A percentile compares a stretch with the other conserved stretches of the same genome.
Evolutionary conservation across 345 rosid genomes (phyloP).

Genomic region (Gossypium ekmanianum): DNA sequence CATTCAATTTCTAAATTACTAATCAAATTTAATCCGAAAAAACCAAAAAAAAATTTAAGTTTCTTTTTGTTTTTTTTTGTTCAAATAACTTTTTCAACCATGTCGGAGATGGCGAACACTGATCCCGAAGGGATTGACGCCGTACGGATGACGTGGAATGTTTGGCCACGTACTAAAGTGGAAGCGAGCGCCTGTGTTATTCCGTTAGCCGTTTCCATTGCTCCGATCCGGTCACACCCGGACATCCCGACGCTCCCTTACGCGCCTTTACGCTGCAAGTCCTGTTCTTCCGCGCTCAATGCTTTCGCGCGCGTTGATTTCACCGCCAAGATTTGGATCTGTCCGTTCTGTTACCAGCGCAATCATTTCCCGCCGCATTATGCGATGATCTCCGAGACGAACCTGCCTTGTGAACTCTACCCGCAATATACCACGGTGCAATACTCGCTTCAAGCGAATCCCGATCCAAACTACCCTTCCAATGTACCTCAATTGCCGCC

Average conservation of each 20-base stretch:
- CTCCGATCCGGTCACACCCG: constrained; percentile 77
- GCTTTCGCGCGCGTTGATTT: constrained; percentile 77
- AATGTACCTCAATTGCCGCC: constrained; percentile 37
- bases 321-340: constrained; percentile 92
- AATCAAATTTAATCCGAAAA: not conserved
- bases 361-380: constrained; percentile 79
- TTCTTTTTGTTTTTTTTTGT: not conserved
- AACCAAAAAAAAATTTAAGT: not conserved
- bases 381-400: constrained; percentile 71
- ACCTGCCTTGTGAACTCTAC: constrained; percentile 88
- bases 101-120: constrained; percentile 80
- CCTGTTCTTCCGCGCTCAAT: constrained; percentile 66
- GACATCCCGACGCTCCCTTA: constrained; percentile 78
- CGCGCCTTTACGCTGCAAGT: constrained; percentile 72
- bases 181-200: constrained; percentile 96
- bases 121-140: constrained; percentile 96
- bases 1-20: not conserved
- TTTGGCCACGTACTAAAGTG: constrained; percentile 93
- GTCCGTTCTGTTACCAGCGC: constrained; percentile 88
- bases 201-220: constrained; percentile 86
- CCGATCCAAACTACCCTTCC: constrained; percentile 33
- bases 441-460: constrained; percentile 45
- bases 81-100: constrained; percentile 8
- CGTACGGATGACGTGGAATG: constrained; percentile 98
- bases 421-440: constrained; percentile 81